Evolutionary conservation across 192 early-diverging fungal species (phyloP).

Genomic region (Podila horticola): DNA sequence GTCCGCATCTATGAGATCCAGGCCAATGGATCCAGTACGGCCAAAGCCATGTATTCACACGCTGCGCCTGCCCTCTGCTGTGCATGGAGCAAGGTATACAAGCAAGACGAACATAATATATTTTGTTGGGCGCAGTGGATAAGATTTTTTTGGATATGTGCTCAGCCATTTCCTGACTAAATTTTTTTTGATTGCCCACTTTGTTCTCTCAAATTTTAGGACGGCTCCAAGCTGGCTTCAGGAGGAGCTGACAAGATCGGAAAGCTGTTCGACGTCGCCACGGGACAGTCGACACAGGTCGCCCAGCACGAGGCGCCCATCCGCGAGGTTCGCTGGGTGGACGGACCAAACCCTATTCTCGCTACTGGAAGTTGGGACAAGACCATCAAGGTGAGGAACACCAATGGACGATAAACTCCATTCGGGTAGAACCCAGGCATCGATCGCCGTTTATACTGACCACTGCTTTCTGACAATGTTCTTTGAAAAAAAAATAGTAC

Average conservation of each 20-base stretch:
- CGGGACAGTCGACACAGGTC: conserved; percentile 84
- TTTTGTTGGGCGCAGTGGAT: conserved; percentile 11
- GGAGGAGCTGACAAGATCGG: conserved; percentile 92
- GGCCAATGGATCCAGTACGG: conserved; percentile 74
- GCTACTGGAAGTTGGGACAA: conserved; percentile 98
- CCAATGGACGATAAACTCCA: background rate
- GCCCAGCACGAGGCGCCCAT: conserved; percentile 94
- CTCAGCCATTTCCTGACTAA: background rate
- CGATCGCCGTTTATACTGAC: too few species aligned
- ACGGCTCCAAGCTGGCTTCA: conserved; percentile 90
- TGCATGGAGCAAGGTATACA: conserved; percentile 83
- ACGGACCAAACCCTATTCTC: conserved; percentile 66
- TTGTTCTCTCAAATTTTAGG: conserved; percentile 64
- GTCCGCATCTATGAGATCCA: conserved; percentile 95
- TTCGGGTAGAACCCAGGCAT: too few species aligned
- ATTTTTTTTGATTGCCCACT: background rate
- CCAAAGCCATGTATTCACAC: conserved; percentile 85
- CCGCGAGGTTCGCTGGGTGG: conserved; percentile 77
- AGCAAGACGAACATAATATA: background rate
- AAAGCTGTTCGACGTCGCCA: conserved; percentile 84
- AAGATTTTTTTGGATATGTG: background rate
- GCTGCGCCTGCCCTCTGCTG: conserved; percentile 85
- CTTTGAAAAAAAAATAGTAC: conserved; percentile 62
- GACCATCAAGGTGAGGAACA: conserved; percentile 67
- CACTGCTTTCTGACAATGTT: too few species aligned